Conservation (phyloP, 352 stramenopile species). For the Thalassiosira mediterranea region DNA sequence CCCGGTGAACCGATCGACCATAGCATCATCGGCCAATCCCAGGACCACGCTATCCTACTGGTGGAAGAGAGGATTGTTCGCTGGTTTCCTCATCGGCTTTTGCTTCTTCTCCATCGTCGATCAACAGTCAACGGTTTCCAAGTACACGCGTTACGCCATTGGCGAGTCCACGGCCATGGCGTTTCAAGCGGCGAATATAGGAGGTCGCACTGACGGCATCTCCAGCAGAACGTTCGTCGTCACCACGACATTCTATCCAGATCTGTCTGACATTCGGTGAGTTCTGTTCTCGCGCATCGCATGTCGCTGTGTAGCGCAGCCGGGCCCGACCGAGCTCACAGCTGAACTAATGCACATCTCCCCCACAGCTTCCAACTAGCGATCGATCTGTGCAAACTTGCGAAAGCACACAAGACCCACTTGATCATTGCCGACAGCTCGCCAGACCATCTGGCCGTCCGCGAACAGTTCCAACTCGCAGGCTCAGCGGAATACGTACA, state of each 20-base stretch:
- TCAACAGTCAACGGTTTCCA: not conserved
- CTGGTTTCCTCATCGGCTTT: not conserved
- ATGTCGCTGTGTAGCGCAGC: too few relatives aligned
- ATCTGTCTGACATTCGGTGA: constrained; percentile 42
- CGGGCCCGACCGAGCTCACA: too few relatives aligned
- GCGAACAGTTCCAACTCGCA: constrained; percentile 20
- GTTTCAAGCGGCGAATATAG: not conserved
- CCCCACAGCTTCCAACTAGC: constrained; percentile 56
- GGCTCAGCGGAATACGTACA: constrained; percentile 20
- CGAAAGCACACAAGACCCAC: constrained; percentile 27
- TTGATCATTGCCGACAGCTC: constrained; percentile 56
- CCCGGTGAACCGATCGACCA: too few relatives aligned
- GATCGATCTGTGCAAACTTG: constrained; percentile 47
- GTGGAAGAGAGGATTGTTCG: constrained; percentile 24
- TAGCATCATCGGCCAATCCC: too few relatives aligned
- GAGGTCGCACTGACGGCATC: not conserved
- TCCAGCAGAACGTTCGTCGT: constrained; percentile 26
- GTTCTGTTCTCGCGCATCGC: too few relatives aligned
- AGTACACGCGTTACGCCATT: not conserved
- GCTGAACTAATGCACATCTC: too few relatives aligned
- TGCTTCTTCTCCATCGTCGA: constrained; percentile 5
- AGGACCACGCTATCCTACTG: too few relatives aligned
- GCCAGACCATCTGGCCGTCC: constrained; percentile 24
- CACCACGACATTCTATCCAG: constrained; percentile 54
- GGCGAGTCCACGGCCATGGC: too few relatives aligned